Base-by-base conservation (phyloP, 768 basidiomycete genomes). In the Boletus rubescentipes region DNA sequence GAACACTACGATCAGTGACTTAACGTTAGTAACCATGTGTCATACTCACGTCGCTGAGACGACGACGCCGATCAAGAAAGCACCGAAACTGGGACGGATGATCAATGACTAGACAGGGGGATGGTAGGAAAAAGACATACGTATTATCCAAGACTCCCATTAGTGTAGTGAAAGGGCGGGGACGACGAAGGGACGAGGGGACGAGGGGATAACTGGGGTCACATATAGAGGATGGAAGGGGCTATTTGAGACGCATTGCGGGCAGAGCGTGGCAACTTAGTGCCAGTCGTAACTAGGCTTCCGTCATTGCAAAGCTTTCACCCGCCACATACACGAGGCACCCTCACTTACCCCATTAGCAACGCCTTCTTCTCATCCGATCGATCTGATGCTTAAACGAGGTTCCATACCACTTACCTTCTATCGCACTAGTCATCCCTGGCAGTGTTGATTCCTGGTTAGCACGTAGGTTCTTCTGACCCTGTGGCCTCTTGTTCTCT, bases 21-120 rank as follows among this genome's bases (percentile, higher is more conserved):
- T 16, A 37, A 43, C 11, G 54, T 60, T 42, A 52, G 36, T 52
- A 48, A 42, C 9, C 50, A 46, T 49, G 23, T 45, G 51, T 16
- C 55, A 40, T 31, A 73, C 82, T 66, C 61, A 84, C 83, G 63
- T 66, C 30, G 76, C 79, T 20, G 82, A 81, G 16, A 80, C 55
- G 29, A 83, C 70, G n/a, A 82, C 73, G 8, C 83, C 83, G 52
- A 84, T 70, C 55, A 79, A 75, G 46, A 77, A 76, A 47, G 81
- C 82, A 8, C 83, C 83, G 42, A 83, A 61, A 31, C 81, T 83
- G 38, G 23, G 46, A 21, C n/a, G 34, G 23, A 51, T 30, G 38
- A 41, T 65, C 38, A 52, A 18, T 26, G 31, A n/a, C 6, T 23
- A 38, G 18, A 44, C 16, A 34, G 37, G 39, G 14, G 20, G 23